Conservation (phyloP, 371 early-diverging fungal genomes). For the Cokeromyces recurvatus region DNA sequence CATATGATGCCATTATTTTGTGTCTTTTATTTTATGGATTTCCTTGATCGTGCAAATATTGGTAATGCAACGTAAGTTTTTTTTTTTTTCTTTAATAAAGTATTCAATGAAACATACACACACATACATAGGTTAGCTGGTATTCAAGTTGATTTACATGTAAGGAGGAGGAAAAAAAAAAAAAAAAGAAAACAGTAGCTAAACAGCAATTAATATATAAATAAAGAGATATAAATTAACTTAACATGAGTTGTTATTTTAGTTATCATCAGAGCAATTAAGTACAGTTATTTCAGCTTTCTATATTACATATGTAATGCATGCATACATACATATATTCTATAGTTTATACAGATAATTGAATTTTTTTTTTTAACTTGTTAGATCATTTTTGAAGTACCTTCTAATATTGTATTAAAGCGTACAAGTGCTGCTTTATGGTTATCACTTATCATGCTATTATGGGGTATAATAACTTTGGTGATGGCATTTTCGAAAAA, state of each 20-base stretch:
- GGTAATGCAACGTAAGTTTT: slow-evolving; percentile 40
- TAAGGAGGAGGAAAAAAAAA: slow-evolving; percentile 1
- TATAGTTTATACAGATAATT: too few relatives aligned
- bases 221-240: too few relatives aligned
- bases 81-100: background rate
- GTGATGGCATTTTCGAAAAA: slow-evolving; percentile 35
- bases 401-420: slow-evolving; percentile 42
- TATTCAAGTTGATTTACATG: slow-evolving; percentile 17
- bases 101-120: background rate
- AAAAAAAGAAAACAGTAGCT: too few relatives aligned
- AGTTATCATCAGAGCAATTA: slow-evolving; percentile 19
- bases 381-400: slow-evolving; percentile 38
- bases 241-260: too few relatives aligned
- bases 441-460: slow-evolving; percentile 45
- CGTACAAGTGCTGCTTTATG: slow-evolving; percentile 34
- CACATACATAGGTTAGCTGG: slow-evolving; percentile 22
- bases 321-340: too few relatives aligned
- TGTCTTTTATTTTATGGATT: slow-evolving; percentile 42
- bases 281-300: slow-evolving; percentile 31
- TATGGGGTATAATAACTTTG: slow-evolving; percentile 39
- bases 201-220: too few relatives aligned
- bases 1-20: slow-evolving; percentile 42
- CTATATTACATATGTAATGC: slow-evolving; percentile 37
- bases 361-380: background rate
- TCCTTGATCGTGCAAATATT: slow-evolving; percentile 44